Conservation (phyloP, 345 rosid species). For the Gossypium anomalum region DNA sequence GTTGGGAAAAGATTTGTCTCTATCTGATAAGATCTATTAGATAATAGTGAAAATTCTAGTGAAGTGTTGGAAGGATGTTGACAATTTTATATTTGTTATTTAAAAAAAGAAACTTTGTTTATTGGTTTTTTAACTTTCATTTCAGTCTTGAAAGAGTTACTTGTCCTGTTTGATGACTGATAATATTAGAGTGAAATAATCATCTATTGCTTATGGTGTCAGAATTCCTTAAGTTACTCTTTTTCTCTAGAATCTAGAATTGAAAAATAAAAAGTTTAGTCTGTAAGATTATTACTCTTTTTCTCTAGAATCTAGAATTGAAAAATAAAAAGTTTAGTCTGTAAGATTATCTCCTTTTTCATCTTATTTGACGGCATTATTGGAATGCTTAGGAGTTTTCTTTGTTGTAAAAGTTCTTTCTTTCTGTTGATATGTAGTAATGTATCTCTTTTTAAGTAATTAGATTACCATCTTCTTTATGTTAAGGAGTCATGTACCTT, state of each 20-base stretch:
- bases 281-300: slow-evolving; percentile 1
- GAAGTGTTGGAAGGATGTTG: slow-evolving; percentile 19
- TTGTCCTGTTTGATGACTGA: neutral
- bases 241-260: neutral
- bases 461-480: neutral
- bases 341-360: neutral
- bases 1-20: neutral
- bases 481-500: slow-evolving; percentile 14
- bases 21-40: neutral
- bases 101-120: neutral
- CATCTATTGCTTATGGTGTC: neutral
- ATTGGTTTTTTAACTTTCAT: neutral
- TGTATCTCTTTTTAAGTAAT: neutral
- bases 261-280: neutral
- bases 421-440: neutral
- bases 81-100: neutral
- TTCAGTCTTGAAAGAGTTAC: neutral
- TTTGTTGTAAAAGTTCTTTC: neutral
- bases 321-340: neutral
- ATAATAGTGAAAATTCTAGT: slow-evolving; percentile 3
- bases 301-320: neutral
- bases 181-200: neutral
- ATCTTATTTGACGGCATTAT: neutral
- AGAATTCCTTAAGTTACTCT: neutral
- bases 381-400: neutral